Evolutionary conservation across 1,139 yeast species (phyloP), one percentile per base, ranked within the genome.

Genomic region (Ashbya aceris): DNA sequence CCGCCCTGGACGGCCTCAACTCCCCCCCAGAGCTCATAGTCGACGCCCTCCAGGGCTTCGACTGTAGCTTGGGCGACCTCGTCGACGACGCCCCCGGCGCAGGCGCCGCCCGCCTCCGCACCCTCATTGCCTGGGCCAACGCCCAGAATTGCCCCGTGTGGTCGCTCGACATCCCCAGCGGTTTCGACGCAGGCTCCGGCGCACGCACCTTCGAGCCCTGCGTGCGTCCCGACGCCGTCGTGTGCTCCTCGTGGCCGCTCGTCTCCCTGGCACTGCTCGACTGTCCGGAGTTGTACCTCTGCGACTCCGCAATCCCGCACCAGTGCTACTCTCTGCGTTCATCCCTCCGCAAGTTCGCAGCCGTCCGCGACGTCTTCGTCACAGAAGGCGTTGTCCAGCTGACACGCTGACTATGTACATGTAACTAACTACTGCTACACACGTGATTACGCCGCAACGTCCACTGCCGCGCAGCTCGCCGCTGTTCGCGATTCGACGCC

Each of bases 101-200:
- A 8, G 44, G 45, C 32, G 42, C 47, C 31, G 41, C 44, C 8
- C 51, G 51, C 37, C 46, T 53, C 9, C 40, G 49, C n/a, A 53
- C 50, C 28, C 48, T 82, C 20, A 71, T 84, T 27, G 64, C 64
- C 12, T 87, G 96, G 95, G 76, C 83, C 47, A 82, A 83, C 39
- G 38, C 66, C 39, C 73, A 73, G n/a, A 58, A 58, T 10, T 68
- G 66, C 33, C 65, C 66, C 37, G 65, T 79, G 10, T 66, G 84
- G 67, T 82, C 95, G 0, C 61, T 87, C 26, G 95, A 86, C 54
- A 75, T 84, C 29, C 93, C 95, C 2, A 74, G 89, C 0, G 96
- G 96, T 7, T 69, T 83, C 34, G 95, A 86, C 55, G 82, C 93
- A 7, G 85, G 94, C 4, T 79, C 93, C 0, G 96, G 95, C 7